Conservation (phyloP, 768 basidiomycete species). For the Xerocomellus intermedius region DNA sequence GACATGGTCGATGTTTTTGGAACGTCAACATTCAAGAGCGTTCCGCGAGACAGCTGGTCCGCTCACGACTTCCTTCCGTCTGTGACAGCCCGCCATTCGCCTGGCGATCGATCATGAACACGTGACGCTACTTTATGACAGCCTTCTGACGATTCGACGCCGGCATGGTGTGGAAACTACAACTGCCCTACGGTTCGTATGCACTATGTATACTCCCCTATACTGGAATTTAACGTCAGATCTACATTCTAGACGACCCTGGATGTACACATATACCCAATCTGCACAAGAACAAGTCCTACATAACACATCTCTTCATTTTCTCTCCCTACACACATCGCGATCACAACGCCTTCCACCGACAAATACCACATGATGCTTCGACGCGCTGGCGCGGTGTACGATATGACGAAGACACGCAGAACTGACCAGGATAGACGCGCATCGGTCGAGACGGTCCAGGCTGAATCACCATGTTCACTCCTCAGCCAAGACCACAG, state of each 20-base stretch:
- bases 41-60: slow-evolving; percentile 13
- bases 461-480: background rate
- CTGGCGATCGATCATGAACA: background rate
- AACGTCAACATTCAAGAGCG: background rate
- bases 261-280: background rate
- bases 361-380: background rate
- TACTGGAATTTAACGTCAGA: background rate
- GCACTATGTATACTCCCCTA: background rate
- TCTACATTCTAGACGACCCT: slow-evolving; percentile 8
- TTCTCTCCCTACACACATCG: background rate
- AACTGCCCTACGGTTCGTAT: slow-evolving; percentile 14
- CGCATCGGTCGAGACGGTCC: background rate
- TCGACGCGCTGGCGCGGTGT: slow-evolving; percentile 21
- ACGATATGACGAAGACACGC: slow-evolving; percentile 17
- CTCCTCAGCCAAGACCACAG: background rate
- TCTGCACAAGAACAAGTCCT: background rate
- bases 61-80: background rate
- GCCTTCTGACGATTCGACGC: background rate
- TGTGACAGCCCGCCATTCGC: background rate
- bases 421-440: background rate
- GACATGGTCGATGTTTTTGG: slow-evolving; percentile 13
- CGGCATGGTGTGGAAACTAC: background rate
- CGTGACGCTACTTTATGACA: background rate
- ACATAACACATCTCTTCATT: background rate
- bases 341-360: background rate